These are phyloP conservation scores for Allium fistulosum DNA, from an alignment of 106 monocot genomes.

Conservation along the genomic window DNA sequence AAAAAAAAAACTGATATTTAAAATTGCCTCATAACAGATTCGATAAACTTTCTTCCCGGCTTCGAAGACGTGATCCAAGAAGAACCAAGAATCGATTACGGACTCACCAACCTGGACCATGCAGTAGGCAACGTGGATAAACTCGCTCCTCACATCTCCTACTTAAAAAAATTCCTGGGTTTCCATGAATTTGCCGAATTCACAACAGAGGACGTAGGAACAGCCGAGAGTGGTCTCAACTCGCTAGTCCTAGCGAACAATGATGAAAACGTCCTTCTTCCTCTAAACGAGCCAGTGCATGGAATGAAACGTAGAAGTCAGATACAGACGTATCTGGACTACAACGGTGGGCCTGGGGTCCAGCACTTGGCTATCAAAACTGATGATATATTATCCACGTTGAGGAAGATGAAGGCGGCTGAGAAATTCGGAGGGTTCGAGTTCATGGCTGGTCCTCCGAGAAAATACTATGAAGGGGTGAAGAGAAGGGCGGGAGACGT, in stretches of 20 bases:
- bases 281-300: conserved; percentile 78
- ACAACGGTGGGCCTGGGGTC: conserved; percentile 72
- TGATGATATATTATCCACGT: conserved; percentile 47
- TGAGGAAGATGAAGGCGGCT: conserved; percentile 46
- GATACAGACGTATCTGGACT: conserved; percentile 88
- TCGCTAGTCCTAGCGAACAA: conserved; percentile 89
- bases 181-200: conserved; percentile 98
- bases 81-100: conserved; percentile 21
- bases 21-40: conserved; percentile 10
- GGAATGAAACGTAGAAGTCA: conserved; percentile 76
- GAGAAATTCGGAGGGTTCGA: conserved; percentile 58
- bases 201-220: conserved; percentile 79
- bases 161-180: conserved; percentile 61
- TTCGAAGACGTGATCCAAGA: conserved; percentile 35
- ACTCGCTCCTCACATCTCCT: conserved; percentile 32
- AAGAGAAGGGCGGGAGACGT: conserved; percentile 55
- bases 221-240: conserved; percentile 87
- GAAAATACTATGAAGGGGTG: conserved; percentile 69
- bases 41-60: conserved; percentile 68
- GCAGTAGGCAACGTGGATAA: conserved; percentile 80
- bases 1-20: background rate
- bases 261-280: conserved; percentile 66
- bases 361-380: conserved; percentile 78
- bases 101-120: conserved; percentile 64
- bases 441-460: conserved; percentile 77